Conservation (phyloP, 768 basidiomycete species). For the Leccinum subgranulosum region DNA sequence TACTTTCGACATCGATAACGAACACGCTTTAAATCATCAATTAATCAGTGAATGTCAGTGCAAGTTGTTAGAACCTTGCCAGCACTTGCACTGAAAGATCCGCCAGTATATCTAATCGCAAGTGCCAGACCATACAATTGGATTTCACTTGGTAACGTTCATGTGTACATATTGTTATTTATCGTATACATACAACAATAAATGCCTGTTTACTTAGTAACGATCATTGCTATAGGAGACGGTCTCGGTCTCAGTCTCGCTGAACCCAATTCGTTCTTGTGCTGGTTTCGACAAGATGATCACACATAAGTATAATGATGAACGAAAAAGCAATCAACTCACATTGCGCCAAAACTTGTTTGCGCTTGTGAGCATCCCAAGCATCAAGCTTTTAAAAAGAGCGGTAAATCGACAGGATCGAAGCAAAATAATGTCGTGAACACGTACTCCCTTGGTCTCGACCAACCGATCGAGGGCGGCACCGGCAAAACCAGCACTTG, state of each 20-base stretch:
- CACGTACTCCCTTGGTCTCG: constrained; percentile 23
- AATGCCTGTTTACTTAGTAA: neutral
- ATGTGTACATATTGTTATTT: neutral
- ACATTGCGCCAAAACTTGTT: neutral
- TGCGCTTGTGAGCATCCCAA: neutral
- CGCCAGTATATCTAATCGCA: no score
- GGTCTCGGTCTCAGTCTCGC: neutral
- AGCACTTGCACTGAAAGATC: no score
- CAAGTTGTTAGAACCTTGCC: no score
- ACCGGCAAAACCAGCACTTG: constrained; percentile 11
- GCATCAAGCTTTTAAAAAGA: neutral
- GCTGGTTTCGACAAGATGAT: neutral
- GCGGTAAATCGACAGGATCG: neutral
- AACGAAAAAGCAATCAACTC: neutral
- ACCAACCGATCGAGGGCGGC: constrained; percentile 1
- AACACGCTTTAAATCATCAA: no score
- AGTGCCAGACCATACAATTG: no score
- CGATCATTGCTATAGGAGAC: neutral
- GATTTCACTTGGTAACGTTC: neutral
- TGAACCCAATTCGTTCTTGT: neutral
- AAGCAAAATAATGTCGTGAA: neutral
- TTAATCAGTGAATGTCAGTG: no score
- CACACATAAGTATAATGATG: neutral
- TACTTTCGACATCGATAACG: no score
- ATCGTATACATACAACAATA: neutral